These are phyloP conservation scores for Scytalidium lignicola DNA, from an alignment of 2,329 filamentous ascomycete species.

Conservation along the genomic window DNA sequence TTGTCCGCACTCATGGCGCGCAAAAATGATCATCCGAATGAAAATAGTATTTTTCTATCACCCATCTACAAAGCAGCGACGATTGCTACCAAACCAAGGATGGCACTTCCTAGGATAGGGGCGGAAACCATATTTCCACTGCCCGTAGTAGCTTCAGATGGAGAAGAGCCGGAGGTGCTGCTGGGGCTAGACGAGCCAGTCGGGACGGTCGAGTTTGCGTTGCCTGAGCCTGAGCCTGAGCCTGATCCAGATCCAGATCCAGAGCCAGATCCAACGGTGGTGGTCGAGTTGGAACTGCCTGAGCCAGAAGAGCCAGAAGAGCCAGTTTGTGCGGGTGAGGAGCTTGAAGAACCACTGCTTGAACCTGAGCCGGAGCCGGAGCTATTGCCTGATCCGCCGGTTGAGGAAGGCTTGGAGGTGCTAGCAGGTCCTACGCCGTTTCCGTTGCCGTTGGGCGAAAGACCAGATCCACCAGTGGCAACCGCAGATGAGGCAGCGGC, in stretches of 20 bases:
- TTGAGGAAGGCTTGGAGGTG: conserved; percentile 1
- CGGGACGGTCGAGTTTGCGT: not conserved
- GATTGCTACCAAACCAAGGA: conserved; percentile 16
- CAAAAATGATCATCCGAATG: too few species aligned
- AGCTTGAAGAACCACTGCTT: conserved; percentile 4
- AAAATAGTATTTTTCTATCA: too few species aligned
- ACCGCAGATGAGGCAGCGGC: not conserved
- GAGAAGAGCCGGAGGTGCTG: not conserved
- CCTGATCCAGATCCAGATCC: conserved; percentile 1
- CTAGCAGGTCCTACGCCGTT: conserved; percentile 1
- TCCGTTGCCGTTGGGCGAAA: conserved; percentile 14
- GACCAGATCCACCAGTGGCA: conserved; percentile 12
- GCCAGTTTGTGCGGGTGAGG: too few species aligned
- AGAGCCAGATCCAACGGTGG: conserved; percentile 3
- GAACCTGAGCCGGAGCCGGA: conserved; percentile 8
- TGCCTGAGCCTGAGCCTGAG: conserved; percentile 3
- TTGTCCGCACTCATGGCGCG: too few species aligned
- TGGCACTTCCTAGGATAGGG: conserved; percentile 12
- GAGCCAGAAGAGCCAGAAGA: conserved; percentile 9
- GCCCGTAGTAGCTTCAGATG: not conserved
- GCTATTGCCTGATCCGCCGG: not conserved
- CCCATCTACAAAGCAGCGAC: conserved; percentile 22
- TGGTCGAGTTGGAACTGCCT: not conserved
- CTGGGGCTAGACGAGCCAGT: conserved; percentile 1
- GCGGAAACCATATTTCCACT: conserved; percentile 13